Percentiles rank a stretch among this genome's conserved stretches.
These are phyloP conservation scores for Venturia aucupariae DNA, from an alignment of 2,329 filamentous ascomycete species.

Conservation along the genomic window DNA sequence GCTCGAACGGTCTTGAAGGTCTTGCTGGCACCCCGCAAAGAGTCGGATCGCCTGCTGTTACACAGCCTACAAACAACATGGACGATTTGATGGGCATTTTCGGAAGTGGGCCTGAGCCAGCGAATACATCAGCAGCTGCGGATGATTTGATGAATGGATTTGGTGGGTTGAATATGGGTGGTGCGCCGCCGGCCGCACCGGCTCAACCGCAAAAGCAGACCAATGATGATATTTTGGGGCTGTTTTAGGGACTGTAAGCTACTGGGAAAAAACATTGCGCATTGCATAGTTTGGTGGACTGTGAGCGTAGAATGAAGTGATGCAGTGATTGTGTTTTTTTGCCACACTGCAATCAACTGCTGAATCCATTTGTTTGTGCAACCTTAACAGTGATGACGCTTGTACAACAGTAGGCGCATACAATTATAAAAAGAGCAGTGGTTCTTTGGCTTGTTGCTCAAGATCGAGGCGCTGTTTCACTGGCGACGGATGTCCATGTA, in stretches of 20 bases:
- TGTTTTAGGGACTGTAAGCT: slow-evolving; percentile 35
- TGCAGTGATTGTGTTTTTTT: too few relatives aligned
- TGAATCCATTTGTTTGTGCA: too few relatives aligned
- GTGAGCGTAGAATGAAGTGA: background rate
- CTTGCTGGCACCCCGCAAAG: slow-evolving; percentile 58
- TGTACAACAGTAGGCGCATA: too few relatives aligned
- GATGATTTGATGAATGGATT: slow-evolving; percentile 72
- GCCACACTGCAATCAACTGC: too few relatives aligned
- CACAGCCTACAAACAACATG: slow-evolving; percentile 50
- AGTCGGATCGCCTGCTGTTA: slow-evolving; percentile 50
- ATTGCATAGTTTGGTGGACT: background rate
- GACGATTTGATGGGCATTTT: slow-evolving; percentile 73
- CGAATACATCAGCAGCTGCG: slow-evolving; percentile 27
- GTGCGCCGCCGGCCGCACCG: slow-evolving; percentile 46
- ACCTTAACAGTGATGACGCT: too few relatives aligned
- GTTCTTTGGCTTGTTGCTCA: too few relatives aligned
- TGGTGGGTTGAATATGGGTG: slow-evolving; percentile 66
- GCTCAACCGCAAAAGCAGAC: slow-evolving; percentile 54
- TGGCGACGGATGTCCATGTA: too few relatives aligned
- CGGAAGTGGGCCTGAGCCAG: slow-evolving; percentile 35
- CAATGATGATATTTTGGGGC: slow-evolving; percentile 47
- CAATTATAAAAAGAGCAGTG: too few relatives aligned
- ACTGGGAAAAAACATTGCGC: background rate
- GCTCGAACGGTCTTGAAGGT: slow-evolving; percentile 43
- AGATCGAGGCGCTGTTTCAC: too few relatives aligned